Percentiles rank a stretch among this genome's conserved stretches.
Evolutionary conservation across 2,329 filamentous ascomycete genomes (phyloP).

Genomic region (Sphaerulina populicola): DNA sequence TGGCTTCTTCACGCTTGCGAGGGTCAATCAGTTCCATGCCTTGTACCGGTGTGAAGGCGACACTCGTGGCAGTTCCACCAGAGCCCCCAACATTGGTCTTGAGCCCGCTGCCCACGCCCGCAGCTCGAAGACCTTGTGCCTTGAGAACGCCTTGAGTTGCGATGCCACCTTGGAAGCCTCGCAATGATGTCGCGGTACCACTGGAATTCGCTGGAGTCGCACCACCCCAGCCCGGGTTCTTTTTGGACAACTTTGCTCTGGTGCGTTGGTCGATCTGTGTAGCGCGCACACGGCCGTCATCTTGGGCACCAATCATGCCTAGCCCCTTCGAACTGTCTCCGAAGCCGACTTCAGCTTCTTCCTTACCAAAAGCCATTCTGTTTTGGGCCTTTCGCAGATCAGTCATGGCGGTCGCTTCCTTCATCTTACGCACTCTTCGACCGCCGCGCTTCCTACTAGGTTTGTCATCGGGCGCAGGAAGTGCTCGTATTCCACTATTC

Average conservation of each 20-base stretch:
- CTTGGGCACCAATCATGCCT: constrained; percentile 87
- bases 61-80: constrained; percentile 57
- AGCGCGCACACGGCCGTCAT: constrained; percentile 80
- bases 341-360: constrained; percentile 88
- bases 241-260: constrained; percentile 83
- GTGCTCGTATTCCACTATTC: constrained; percentile 76
- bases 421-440: constrained; percentile 80
- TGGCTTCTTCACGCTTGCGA: constrained; percentile 79
- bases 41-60: constrained; percentile 91
- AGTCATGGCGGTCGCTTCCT: constrained; percentile 95
- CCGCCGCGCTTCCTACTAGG: constrained; percentile 87
- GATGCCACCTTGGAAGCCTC: constrained; percentile 60
- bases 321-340: constrained; percentile 80
- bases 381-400: constrained; percentile 95
- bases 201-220: constrained; percentile 49
- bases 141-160: constrained; percentile 62
- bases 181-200: constrained; percentile 71
- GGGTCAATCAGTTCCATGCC: constrained; percentile 93
- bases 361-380: constrained; percentile 88
- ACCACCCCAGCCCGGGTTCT: constrained; percentile 90
- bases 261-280: constrained; percentile 89
- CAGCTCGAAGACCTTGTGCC: constrained; percentile 68
- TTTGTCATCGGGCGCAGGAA: constrained; percentile 92
- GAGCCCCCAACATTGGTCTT: constrained; percentile 34
- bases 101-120: constrained; percentile 58